Base-by-base conservation (phyloP, 2,329 filamentous ascomycete genomes). In the Colletotrichum orchidophilum region DNA sequence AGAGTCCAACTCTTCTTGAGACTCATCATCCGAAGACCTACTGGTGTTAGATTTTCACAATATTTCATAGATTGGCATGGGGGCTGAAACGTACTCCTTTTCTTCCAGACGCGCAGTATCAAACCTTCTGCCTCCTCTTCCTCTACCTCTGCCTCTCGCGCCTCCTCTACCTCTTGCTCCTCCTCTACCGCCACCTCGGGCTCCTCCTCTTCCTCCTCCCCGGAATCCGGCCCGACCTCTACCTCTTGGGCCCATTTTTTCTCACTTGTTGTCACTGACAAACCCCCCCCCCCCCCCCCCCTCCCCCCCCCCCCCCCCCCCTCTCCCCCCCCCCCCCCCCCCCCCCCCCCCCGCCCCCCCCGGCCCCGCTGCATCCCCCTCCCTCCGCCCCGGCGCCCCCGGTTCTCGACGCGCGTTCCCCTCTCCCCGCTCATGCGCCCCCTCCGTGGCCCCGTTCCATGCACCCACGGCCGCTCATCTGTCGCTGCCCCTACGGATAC, bases 71-170 rank as follows among this genome's bases (percentile, higher is more conserved):
- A 61, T 31, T 39, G 6, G 12, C 5, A 6, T 3, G 3, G 3
- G 2, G 21, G 24, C 2, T 2, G 24, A 6, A 11, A 74, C 82
- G 67, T 78, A 83, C 79, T 82, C 81, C 33, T 83, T 79, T 61
- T 85, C 80, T 53, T 83, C 84, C 65, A 87, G 72, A 74, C 87
- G 82, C 21, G 81, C 80, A 66, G 80, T 84, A 73, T 73, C 64
- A 13, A 74, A 73, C 8, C 67, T 71, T 35, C 80, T 81, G 24
- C 80, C 81, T 65, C 74, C 69, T 33, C 74, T 57, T 35, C 71
- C 73, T 35, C 72, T 33, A 77, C 79, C 64, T 78, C 79, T 15
- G 79, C 81, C 67, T 79, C 82, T 59, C 11, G 39, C 18, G 7
- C 39, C 39, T 80, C 75, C 62, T 78, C 81, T 65, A 75, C 78